phyloP scores from a whole-genome alignment of 257 asterid genomes.

The Hygrophila difformis region DNA sequence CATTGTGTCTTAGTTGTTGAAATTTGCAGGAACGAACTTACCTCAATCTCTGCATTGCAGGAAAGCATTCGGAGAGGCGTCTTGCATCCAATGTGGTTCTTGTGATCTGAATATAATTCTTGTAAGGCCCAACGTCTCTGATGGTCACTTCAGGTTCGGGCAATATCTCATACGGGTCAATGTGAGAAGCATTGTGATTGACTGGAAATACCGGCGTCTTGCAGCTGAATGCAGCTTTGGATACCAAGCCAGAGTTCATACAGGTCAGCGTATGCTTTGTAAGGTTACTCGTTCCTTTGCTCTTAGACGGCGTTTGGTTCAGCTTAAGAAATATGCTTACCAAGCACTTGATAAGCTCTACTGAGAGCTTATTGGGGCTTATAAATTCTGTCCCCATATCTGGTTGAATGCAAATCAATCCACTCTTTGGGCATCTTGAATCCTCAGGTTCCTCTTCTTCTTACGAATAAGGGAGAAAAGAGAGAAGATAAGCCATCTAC shows the following conservation, averaged over 20 bases:
- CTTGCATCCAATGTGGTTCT: conserved; percentile 41
- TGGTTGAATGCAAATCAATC: conserved; percentile 15
- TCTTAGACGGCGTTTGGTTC: conserved; percentile 40
- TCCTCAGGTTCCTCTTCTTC: conserved; percentile 32
- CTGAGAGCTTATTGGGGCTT: conserved; percentile 67
- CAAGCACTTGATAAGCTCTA: conserved; percentile 66
- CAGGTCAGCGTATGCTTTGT: conserved; percentile 37
- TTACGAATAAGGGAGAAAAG: not conserved
- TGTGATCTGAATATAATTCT: conserved; percentile 62
- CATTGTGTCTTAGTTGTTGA: not conserved
- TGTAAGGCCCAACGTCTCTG: conserved; percentile 75
- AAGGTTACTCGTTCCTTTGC: conserved; percentile 41
- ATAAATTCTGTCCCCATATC: conserved; percentile 29
- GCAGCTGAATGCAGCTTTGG: conserved; percentile 65
- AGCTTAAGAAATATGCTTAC: conserved; percentile 53
- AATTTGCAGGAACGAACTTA: conserved; percentile 17
- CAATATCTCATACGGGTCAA: conserved; percentile 70
- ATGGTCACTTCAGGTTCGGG: conserved; percentile 44
- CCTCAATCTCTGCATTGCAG: conserved; percentile 70
- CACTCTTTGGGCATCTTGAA: conserved; percentile 34
- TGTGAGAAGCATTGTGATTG: conserved; percentile 29
- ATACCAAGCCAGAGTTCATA: conserved; percentile 58
- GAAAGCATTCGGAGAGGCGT: conserved; percentile 55
- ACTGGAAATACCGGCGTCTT: conserved; percentile 38
- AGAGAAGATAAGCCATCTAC: too few relatives aligned